Conservation (phyloP, 495 filamentous ascomycete genomes). For the Achaetomiella virescens region DNA sequence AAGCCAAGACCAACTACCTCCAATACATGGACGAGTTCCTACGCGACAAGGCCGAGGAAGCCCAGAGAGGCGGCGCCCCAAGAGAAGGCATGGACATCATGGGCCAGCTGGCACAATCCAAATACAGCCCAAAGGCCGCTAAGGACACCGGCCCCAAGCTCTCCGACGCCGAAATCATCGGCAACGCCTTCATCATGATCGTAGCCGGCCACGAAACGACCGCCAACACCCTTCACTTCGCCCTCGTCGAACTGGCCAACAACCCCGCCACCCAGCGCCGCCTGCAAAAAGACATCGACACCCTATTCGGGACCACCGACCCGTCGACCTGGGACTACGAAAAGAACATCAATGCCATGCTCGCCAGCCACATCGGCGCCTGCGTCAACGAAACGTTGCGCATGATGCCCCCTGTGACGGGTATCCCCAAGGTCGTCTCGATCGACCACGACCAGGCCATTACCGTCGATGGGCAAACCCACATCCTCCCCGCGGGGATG, state of each 20-base stretch:
- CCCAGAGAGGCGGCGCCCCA: slow-evolving; percentile 37
- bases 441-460: slow-evolving; percentile 44
- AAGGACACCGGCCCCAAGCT: slow-evolving; percentile 28
- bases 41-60: slow-evolving; percentile 46
- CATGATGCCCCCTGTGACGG: slow-evolving; percentile 53
- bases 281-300: slow-evolving; percentile 58
- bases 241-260: slow-evolving; percentile 54
- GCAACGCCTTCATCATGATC: slow-evolving; percentile 66
- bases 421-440: slow-evolving; percentile 54
- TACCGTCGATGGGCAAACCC: slow-evolving; percentile 42
- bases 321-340: slow-evolving; percentile 59
- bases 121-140: slow-evolving; percentile 28
- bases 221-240: slow-evolving; percentile 60
- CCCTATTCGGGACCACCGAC: slow-evolving; percentile 45
- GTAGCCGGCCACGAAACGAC: slow-evolving; percentile 70
- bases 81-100: slow-evolving; percentile 59
- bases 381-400: slow-evolving; percentile 64
- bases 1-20: slow-evolving; percentile 53
- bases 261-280: slow-evolving; percentile 50
- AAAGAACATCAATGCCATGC: slow-evolving; percentile 46
- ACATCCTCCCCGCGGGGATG: slow-evolving; percentile 44
- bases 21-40: slow-evolving; percentile 61
- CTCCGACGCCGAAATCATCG: slow-evolving; percentile 55
- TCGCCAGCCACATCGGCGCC: slow-evolving; percentile 57
- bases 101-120: slow-evolving; percentile 48